Evolutionary conservation across 2,329 filamentous ascomycete genomes (phyloP).

Genomic region (Coniella lustricola): DNA sequence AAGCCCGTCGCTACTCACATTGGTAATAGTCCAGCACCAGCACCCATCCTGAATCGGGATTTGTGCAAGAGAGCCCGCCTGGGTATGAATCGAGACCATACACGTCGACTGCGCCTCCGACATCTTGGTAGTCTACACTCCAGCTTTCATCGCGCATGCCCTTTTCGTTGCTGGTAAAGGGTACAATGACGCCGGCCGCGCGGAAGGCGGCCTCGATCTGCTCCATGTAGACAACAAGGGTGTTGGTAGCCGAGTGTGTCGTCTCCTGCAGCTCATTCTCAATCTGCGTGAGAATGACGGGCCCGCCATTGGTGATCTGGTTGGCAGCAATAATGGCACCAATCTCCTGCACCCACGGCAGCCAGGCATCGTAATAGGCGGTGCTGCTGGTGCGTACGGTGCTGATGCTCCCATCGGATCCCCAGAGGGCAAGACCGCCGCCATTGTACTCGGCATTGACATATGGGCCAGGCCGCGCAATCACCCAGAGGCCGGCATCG

Average conservation of each 20-base stretch:
- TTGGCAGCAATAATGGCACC: conserved; percentile 44
- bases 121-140: conserved; percentile 48
- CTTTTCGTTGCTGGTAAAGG: conserved; percentile 44
- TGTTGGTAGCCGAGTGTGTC: conserved; percentile 33
- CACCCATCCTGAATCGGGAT: conserved; percentile 40
- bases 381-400: conserved; percentile 33
- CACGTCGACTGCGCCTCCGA: conserved; percentile 46
- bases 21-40: conserved; percentile 47
- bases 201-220: conserved; percentile 39
- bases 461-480: conserved; percentile 37
- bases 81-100: conserved; percentile 42
- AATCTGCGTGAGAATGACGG: conserved; percentile 44
- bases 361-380: conserved; percentile 37
- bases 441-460: conserved; percentile 38
- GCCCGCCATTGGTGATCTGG: conserved; percentile 44
- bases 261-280: conserved; percentile 47
- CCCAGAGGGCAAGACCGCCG: conserved; percentile 37
- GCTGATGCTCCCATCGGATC: conserved; percentile 35
- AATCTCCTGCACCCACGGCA: conserved; percentile 39
- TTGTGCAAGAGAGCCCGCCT: conserved; percentile 41
- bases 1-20: conserved; percentile 24
- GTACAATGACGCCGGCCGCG: conserved; percentile 40
- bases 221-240: conserved; percentile 44
- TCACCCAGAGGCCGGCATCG: conserved; percentile 44
- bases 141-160: conserved; percentile 41